A percentile compares a stretch with the other conserved stretches of the same genome.
Conservation (phyloP, 2,329 filamentous ascomycete species). For the Thyridium curvatum region DNA sequence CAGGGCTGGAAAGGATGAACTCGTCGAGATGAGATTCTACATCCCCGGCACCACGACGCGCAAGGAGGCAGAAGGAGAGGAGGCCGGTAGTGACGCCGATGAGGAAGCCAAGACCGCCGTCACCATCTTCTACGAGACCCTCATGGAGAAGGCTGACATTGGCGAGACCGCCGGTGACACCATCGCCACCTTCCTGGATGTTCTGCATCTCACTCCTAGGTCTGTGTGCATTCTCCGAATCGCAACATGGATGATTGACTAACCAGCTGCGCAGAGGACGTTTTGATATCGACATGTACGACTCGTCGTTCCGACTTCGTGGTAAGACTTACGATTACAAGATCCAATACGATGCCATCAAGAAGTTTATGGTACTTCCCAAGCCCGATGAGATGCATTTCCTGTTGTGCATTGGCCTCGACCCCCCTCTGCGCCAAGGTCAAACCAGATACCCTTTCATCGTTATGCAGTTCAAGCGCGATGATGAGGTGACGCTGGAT, state of each 20-base stretch:
- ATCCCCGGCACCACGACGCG: constrained; percentile 86
- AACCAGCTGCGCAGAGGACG: constrained; percentile 62
- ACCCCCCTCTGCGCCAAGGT: constrained; percentile 91
- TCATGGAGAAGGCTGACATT: constrained; percentile 98
- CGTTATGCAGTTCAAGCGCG: constrained; percentile 98
- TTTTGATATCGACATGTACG: constrained; percentile 99
- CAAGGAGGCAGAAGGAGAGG: constrained; percentile 67
- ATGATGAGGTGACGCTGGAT: constrained; percentile 94
- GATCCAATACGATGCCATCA: constrained; percentile 95
- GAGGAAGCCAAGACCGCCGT: constrained; percentile 92
- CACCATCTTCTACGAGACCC: constrained; percentile 93
- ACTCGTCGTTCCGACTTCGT: constrained; percentile 90
- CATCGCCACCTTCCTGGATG: constrained; percentile 93
- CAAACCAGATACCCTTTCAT: constrained; percentile 97
- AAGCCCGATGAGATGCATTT: constrained; percentile 98
- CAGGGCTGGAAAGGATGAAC: constrained; percentile 80
- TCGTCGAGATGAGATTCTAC: constrained; percentile 99
- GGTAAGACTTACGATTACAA: constrained; percentile 99
- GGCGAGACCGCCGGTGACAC: constrained; percentile 98
- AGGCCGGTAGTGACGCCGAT: constrained; percentile 59
- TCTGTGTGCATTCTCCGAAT: constrained; percentile 24
- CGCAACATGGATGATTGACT: neutral
- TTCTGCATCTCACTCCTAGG: constrained; percentile 93
- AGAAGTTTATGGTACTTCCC: constrained; percentile 97
- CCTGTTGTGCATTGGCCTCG: constrained; percentile 88